Conservation (phyloP, 257 asterid species). For the Orobanche coerulescens region DNA sequence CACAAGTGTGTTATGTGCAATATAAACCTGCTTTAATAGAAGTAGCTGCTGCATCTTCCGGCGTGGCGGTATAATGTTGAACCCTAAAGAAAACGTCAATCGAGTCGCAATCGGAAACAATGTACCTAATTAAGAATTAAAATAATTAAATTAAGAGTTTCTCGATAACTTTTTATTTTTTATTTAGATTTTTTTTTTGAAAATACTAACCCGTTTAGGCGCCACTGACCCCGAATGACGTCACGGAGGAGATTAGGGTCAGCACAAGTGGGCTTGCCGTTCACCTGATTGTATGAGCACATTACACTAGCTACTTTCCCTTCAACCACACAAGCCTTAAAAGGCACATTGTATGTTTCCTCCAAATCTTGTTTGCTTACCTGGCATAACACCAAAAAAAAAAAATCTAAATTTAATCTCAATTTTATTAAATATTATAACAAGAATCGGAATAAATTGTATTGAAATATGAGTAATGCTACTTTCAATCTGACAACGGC, state of each 20-base stretch:
- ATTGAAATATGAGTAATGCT: no score
- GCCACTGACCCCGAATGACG: constrained; percentile 78
- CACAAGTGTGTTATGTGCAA: background rate
- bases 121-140: constrained; percentile 35
- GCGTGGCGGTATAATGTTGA: constrained; percentile 63
- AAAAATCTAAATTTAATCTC: no score
- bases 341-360: constrained; percentile 90
- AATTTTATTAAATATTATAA: no score
- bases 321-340: constrained; percentile 77
- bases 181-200: no score
- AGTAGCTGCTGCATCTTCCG: constrained; percentile 76
- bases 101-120: constrained; percentile 90
- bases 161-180: no score
- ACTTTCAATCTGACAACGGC: no score
- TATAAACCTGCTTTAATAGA: constrained; percentile 63
- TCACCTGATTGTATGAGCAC: constrained; percentile 94
- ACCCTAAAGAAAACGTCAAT: constrained; percentile 45
- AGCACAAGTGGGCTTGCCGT: constrained; percentile 93
- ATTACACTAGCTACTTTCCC: constrained; percentile 89
- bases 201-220: constrained; percentile 55
- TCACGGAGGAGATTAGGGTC: constrained; percentile 68
- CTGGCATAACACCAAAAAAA: no score
- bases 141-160: background rate
- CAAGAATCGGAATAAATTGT: no score
- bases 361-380: constrained; percentile 83